Conservation (phyloP, 2,329 filamentous ascomycete genomes). For the Aspergillus ochraceus region DNA sequence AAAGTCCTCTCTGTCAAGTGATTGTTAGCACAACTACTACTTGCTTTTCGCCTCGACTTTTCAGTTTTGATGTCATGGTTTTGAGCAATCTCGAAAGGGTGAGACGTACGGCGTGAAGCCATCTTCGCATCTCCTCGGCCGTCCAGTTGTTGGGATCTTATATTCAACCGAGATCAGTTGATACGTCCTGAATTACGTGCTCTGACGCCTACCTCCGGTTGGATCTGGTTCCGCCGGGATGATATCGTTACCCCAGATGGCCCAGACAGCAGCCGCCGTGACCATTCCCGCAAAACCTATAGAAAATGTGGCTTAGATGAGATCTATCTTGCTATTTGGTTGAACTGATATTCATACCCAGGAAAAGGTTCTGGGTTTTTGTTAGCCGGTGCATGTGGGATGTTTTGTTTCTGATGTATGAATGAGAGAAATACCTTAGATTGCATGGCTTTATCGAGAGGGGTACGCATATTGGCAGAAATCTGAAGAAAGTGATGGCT, state of each 20-base stretch:
- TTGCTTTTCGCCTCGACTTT: neutral
- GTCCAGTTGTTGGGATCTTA: constrained; percentile 72
- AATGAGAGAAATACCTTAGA: constrained; percentile 55
- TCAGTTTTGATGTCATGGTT: neutral
- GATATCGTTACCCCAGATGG: constrained; percentile 81
- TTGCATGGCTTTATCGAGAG: constrained; percentile 66
- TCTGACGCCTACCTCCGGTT: constrained; percentile 60
- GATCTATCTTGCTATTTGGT: neutral
- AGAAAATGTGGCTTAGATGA: constrained; percentile 23
- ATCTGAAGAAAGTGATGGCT: neutral
- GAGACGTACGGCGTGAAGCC: constrained; percentile 72
- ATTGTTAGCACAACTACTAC: constrained; percentile 6
- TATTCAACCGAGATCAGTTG: constrained; percentile 8
- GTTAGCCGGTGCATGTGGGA: constrained; percentile 14
- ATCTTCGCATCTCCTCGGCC: constrained; percentile 73
- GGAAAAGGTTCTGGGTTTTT: constrained; percentile 61
- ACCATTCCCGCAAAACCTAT: constrained; percentile 78
- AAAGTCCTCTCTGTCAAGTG: constrained; percentile 58
- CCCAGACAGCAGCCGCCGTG: constrained; percentile 77
- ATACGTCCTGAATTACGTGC: neutral
- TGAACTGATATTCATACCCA: constrained; percentile 53
- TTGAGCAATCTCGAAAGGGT: neutral
- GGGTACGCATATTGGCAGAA: constrained; percentile 60
- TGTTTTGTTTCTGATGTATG: neutral
- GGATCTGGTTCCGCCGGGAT: constrained; percentile 76